Evolutionary conservation across 164 flowering plant species (phyloP).

Genomic region (Hamamelis virginiana): DNA sequence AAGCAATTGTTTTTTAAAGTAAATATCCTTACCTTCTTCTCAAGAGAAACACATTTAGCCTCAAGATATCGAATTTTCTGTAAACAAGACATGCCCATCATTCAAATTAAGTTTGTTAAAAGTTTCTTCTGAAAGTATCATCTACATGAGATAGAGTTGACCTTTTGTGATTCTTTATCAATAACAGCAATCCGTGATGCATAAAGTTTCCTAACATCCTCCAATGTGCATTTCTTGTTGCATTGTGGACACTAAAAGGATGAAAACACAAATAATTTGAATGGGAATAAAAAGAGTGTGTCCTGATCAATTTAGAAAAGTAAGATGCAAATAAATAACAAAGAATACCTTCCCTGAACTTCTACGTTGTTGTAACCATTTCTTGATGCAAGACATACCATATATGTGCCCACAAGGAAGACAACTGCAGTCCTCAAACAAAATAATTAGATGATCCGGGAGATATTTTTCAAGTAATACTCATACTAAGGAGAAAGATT

Average conservation of each 20-base stretch:
- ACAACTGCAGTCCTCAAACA: slow-evolving; percentile 50
- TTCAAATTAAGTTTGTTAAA: slow-evolving; percentile 3
- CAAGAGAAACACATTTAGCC: slow-evolving; percentile 54
- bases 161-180: slow-evolving; percentile 70
- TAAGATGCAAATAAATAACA: neutral
- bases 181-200: slow-evolving; percentile 48
- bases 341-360: slow-evolving; percentile 50
- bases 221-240: slow-evolving; percentile 52
- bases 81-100: slow-evolving; percentile 15
- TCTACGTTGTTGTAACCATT: slow-evolving; percentile 50
- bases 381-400: slow-evolving; percentile 78
- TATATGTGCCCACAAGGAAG: slow-evolving; percentile 91
- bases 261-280: neutral
- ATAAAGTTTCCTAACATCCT: slow-evolving; percentile 62
- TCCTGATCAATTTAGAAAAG: neutral
- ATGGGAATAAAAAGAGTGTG: neutral
- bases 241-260: slow-evolving; percentile 82
- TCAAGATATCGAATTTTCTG: slow-evolving; percentile 61
- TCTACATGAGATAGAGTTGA: slow-evolving; percentile 10
- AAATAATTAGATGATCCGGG: slow-evolving; percentile 1
- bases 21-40: slow-evolving; percentile 44
- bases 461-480: neutral
- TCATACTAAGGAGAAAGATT: too few relatives aligned
- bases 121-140: neutral
- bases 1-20: neutral